phyloP scores from a whole-genome alignment of 2,329 filamentous ascomycete genomes.

The Alternaria alternata region DNA sequence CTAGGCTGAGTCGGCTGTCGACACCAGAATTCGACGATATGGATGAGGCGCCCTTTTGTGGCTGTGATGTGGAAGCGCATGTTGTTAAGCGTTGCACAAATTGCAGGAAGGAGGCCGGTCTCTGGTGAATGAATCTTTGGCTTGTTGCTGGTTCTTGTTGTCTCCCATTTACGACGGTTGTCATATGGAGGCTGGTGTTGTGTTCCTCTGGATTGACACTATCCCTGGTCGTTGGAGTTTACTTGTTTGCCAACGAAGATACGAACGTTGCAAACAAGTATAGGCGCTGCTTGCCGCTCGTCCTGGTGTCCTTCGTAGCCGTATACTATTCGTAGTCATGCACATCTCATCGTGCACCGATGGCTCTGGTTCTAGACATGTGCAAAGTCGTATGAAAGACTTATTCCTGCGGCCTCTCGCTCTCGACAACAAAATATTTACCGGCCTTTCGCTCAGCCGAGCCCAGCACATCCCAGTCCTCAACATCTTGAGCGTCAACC shows the following conservation, averaged over 20 bases:
- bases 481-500: slow-evolving; percentile 54
- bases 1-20: slow-evolving; percentile 38
- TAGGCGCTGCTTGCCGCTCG: no score
- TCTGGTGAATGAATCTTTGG: not conserved
- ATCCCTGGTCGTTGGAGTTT: not conserved
- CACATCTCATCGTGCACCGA: no score
- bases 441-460: slow-evolving; percentile 72
- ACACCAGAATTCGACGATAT: slow-evolving; percentile 46
- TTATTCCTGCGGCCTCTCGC: slow-evolving; percentile 55
- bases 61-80: slow-evolving; percentile 33
- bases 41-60: slow-evolving; percentile 42
- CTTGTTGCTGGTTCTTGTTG: not conserved
- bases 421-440: slow-evolving; percentile 80
- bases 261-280: not conserved
- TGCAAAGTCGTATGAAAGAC: no score
- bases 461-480: slow-evolving; percentile 75
- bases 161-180: not conserved
- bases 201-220: not conserved
- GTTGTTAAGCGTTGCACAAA: slow-evolving; percentile 28
- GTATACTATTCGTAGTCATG: not conserved
- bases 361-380: no score
- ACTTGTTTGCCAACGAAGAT: not conserved
- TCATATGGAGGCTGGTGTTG: not conserved
- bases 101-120: slow-evolving; percentile 20
- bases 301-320: not conserved